A percentile compares a stretch with the other conserved stretches of the same genome.
phyloP scores from a whole-genome alignment of 371 early-diverging fungal genomes.

The Entomophthora muscae region DNA sequence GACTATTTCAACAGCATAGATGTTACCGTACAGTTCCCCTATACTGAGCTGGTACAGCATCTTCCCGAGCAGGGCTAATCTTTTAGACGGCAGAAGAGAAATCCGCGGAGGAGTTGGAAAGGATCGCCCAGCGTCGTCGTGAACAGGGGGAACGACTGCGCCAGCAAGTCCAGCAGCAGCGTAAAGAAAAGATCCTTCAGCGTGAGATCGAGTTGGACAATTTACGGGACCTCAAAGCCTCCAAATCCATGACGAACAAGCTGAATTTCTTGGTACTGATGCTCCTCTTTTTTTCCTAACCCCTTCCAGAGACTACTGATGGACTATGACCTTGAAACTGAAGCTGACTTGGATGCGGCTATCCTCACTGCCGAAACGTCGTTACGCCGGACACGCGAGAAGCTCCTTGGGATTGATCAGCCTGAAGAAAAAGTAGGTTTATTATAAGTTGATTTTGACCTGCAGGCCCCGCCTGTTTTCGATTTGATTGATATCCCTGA shows the following conservation, averaged over 20 bases:
- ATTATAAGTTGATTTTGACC: not conserved
- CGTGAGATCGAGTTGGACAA: not conserved
- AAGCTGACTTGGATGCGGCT: conserved; percentile 49
- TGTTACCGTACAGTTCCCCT: conserved; percentile 56
- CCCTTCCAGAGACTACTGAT: conserved; percentile 28
- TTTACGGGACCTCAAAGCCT: conserved; percentile 6
- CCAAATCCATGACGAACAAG: conserved; percentile 7
- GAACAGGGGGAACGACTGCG: conserved; percentile 54
- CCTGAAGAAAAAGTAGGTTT: conserved; percentile 36
- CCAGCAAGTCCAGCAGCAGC: conserved; percentile 58
- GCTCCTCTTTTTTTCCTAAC: not conserved
- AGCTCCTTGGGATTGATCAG: conserved; percentile 62
- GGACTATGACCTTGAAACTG: conserved; percentile 44
- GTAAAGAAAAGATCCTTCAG: conserved; percentile 41
- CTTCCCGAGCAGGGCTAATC: not conserved
- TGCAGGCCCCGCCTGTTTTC: conserved; percentile 46
- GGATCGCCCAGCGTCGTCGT: conserved; percentile 48
- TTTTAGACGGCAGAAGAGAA: conserved; percentile 41
- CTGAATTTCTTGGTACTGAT: conserved; percentile 8
- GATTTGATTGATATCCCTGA: conserved; percentile 64
- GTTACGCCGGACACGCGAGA: conserved; percentile 53
- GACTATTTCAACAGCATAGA: conserved; percentile 32
- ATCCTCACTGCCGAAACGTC: conserved; percentile 44
- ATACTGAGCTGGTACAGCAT: conserved; percentile 26
- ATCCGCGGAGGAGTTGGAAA: conserved; percentile 52